Conservation (phyloP, 495 filamentous ascomycete genomes). For the Thozetella sp. region DNA sequence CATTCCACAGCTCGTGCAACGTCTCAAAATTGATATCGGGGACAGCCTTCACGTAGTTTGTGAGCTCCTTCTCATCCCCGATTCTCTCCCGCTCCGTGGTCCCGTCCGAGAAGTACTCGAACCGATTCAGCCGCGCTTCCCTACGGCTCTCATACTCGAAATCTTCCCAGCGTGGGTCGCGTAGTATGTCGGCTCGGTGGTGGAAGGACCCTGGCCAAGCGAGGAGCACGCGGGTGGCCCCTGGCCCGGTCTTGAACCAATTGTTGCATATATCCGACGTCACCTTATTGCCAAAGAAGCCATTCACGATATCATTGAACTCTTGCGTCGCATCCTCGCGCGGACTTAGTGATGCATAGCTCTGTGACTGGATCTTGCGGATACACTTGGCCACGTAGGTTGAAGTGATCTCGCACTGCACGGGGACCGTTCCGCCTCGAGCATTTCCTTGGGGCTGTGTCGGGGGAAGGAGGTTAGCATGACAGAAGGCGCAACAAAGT, state of each 20-base stretch:
- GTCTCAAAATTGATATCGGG: conserved; percentile 45
- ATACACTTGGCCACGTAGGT: conserved; percentile 58
- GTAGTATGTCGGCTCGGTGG: conserved; percentile 47
- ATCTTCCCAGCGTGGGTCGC: conserved; percentile 61
- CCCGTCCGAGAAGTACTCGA: conserved; percentile 60
- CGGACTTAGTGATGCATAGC: conserved; percentile 50
- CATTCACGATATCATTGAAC: conserved; percentile 55
- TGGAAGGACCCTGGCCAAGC: conserved; percentile 49
- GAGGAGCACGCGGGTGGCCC: conserved; percentile 26
- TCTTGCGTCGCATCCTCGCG: conserved; percentile 51
- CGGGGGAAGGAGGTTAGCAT: background rate
- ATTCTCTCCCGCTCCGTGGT: conserved; percentile 46
- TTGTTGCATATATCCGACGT: conserved; percentile 56
- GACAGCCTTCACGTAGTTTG: conserved; percentile 48
- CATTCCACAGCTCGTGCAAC: conserved; percentile 54
- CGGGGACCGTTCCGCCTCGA: conserved; percentile 51
- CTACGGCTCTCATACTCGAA: conserved; percentile 54
- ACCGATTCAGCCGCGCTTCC: conserved; percentile 46
- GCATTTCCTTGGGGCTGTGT: conserved; percentile 49
- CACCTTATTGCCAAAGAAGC: conserved; percentile 56
- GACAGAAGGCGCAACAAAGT: too few species aligned
- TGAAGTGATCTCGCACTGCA: conserved; percentile 50
- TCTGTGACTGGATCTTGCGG: conserved; percentile 53
- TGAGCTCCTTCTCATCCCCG: conserved; percentile 37
- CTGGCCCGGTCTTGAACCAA: conserved; percentile 56